Evolutionary conservation across 257 asterid species (phyloP).

Genomic region (Plantago major): DNA sequence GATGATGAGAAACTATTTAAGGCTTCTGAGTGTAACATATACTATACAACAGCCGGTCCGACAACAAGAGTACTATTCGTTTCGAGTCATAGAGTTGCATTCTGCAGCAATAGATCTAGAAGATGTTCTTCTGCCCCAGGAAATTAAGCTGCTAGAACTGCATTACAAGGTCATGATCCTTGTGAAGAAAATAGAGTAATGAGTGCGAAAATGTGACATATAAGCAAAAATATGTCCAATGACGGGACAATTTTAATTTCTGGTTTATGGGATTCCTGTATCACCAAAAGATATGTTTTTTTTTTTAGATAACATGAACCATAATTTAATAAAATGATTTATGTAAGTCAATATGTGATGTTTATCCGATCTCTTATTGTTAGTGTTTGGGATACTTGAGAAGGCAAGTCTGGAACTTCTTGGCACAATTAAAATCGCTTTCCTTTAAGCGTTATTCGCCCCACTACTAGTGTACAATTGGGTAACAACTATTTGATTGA

Average conservation of each 20-base stretch:
- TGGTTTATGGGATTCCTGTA: conserved; percentile 51
- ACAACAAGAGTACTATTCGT: conserved; percentile 36
- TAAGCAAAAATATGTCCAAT: conserved; percentile 36
- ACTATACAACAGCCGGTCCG: conserved; percentile 39
- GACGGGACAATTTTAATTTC: conserved; percentile 44
- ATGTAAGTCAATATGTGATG: conserved; percentile 2
- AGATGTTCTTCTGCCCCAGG: conserved; percentile 4
- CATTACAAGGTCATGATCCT: conserved; percentile 42
- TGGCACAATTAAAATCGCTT: no score
- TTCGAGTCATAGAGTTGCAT: conserved; percentile 31
- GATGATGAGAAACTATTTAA: conserved; percentile 33
- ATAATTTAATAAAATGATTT: conserved; percentile 21
- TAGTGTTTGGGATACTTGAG: no score
- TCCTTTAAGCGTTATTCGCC: no score
- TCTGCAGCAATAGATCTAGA: conserved; percentile 32
- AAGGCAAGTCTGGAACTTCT: no score
- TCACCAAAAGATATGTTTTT: conserved; percentile 32
- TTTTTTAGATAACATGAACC: no score
- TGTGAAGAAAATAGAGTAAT: conserved; percentile 25
- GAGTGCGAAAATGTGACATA: conserved; percentile 33
- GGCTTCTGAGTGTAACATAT: conserved; percentile 37
- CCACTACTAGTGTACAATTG: no score
- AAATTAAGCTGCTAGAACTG: conserved; percentile 18
- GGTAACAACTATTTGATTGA: no score
- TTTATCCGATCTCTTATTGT: no score